Evolutionary conservation across 83 land plant species (phyloP).

Genomic region (Thuja plicata): DNA sequence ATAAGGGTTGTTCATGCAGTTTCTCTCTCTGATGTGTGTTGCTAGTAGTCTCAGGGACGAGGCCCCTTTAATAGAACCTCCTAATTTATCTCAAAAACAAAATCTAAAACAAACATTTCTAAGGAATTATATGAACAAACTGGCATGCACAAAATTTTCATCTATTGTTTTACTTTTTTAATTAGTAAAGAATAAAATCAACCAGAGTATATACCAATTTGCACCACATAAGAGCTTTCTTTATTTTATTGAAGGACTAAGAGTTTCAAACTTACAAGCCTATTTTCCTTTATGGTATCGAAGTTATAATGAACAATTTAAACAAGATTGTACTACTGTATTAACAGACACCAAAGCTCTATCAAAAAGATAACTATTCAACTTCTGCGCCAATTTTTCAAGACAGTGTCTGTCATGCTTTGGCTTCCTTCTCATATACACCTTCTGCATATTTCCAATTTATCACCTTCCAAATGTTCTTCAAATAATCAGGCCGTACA

Average conservation of each 20-base stretch:
- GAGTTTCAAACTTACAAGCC: neutral
- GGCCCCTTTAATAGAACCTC: no score
- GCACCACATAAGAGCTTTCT: neutral
- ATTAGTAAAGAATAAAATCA: neutral
- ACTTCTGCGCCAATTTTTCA: neutral
- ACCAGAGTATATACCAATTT: neutral
- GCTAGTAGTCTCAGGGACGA: no score
- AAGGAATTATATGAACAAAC: neutral
- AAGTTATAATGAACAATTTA: neutral
- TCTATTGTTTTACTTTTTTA: neutral
- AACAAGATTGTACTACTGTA: neutral
- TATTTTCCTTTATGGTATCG: neutral
- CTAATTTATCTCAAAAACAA: no score
- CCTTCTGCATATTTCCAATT: slow-evolving; percentile 89
- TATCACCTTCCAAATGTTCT: slow-evolving; percentile 95
- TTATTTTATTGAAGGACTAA: neutral
- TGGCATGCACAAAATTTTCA: neutral
- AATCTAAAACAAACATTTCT: neutral
- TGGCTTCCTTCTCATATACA: slow-evolving; percentile 47
- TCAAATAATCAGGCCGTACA: slow-evolving; percentile 91
- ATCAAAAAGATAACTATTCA: neutral
- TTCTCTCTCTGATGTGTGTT: no score
- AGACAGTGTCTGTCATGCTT: neutral
- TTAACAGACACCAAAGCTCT: neutral
- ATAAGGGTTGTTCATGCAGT: no score